Base-by-base conservation (phyloP, 768 basidiomycete genomes). In the Lactifluus echinatus region DNA sequence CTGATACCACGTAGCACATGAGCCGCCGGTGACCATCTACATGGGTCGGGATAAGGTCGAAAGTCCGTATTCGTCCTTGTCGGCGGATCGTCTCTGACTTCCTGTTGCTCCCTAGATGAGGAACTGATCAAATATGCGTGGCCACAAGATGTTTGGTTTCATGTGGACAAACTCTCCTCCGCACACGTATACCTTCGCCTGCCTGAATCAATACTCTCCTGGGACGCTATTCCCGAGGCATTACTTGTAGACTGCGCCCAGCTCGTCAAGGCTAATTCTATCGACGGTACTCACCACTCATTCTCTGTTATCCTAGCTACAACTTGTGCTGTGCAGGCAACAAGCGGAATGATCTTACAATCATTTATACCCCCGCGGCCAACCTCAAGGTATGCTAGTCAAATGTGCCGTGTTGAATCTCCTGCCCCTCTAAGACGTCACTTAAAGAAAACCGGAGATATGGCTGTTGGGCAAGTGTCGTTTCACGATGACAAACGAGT, bases 21-120 rank as follows among this genome's bases (percentile, higher is more conserved):
- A n/a, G n/a, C n/a, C n/a, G 2, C 74, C 88, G 1, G 83, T 76
- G 8, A 80, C 73, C 26, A 74, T 97, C 55, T 97, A 95, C 71
- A 96, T 97, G 93, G 93, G 95, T 28, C 84, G 83, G 68, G 95
- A 99, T 79, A 98, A 99, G 74, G 86, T 93, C 59, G 91, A 96
- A 75, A 93, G 90, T 93, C 65, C 66, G 86, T 75, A 17, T 21
- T 33, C 17, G 23, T 17, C 24, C 33, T 47, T 14, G 3, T 47
- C 17, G 3, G 7, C 8, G 19, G 26, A 3, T 6, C 33, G 17
- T 63, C 44, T 45, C 44, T 3, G 19, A 7, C 40, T 36, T 46
- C 52, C 11, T 46, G 7, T 29, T 26, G 14, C 53, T 34, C 11
- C 31, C 29, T 57, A 98, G 95, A 99, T 73, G 95, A 98, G 70